These are phyloP conservation scores for Vanrija pseudolonga DNA, from an alignment of 1,284 basidiomycete species.

Conservation along the genomic window DNA sequence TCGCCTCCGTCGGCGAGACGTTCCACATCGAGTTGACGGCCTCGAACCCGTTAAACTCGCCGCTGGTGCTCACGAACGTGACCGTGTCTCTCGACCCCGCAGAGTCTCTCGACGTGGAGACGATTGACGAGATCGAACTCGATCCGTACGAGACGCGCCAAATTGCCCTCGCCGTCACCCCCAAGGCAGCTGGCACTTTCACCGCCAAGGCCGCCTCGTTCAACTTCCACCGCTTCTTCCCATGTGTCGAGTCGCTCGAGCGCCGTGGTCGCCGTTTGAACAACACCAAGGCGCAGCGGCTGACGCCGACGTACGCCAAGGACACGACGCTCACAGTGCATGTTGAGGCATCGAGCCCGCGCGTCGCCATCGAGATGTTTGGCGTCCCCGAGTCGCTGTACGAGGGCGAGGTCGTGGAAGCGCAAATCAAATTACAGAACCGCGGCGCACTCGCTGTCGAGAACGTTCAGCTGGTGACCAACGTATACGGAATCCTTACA, in stretches of 20 bases:
- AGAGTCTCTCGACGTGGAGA: constrained; percentile 15
- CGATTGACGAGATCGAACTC: constrained; percentile 37
- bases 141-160: constrained; percentile 43
- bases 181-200: constrained; percentile 22
- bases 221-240: constrained; percentile 50
- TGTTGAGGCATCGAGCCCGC: constrained; percentile 41
- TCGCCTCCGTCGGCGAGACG: constrained; percentile 40
- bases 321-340: constrained; percentile 47
- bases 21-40: constrained; percentile 45
- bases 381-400: constrained; percentile 28
- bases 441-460: constrained; percentile 30
- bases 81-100: constrained; percentile 20
- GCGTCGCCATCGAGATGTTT: constrained; percentile 28
- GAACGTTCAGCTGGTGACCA: constrained; percentile 34
- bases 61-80: constrained; percentile 32
- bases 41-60: constrained; percentile 50
- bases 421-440: constrained; percentile 37
- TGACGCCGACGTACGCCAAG: constrained; percentile 47
- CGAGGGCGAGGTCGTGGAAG: constrained; percentile 38
- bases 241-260: constrained; percentile 45
- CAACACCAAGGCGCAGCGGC: constrained; percentile 47
- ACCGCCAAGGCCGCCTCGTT: constrained; percentile 38
- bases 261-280: constrained; percentile 48
- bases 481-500: constrained; percentile 24
- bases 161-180: constrained; percentile 36